phyloP scores from a whole-genome alignment of 495 filamentous ascomycete species.

The Aspergillus coremiiformis region DNA sequence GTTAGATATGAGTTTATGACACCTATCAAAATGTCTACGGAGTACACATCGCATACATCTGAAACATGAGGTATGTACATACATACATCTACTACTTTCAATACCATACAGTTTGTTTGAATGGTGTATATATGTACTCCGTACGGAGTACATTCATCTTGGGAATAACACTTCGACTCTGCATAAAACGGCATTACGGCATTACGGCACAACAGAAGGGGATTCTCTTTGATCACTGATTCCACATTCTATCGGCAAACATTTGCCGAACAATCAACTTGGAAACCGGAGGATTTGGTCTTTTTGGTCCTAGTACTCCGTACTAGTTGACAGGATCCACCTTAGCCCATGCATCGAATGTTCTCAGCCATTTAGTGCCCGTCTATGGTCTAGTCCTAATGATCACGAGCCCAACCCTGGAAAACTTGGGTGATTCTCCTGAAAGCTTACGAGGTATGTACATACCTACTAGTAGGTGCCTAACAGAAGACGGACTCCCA shows the following conservation, averaged over 20 bases:
- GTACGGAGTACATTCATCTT: no score
- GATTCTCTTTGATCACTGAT: neutral
- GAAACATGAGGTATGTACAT: no score
- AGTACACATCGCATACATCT: no score
- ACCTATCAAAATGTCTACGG: no score
- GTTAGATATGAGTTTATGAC: no score
- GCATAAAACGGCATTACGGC: constrained; percentile 20
- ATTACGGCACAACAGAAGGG: constrained; percentile 6
- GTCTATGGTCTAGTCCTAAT: no score
- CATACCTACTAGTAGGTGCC: no score
- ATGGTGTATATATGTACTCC: no score
- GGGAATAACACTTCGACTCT: no score
- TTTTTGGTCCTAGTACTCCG: neutral
- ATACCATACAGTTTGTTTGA: no score
- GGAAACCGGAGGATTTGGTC: constrained; percentile 6
- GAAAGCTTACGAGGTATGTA: no score
- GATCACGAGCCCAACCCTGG: constrained; percentile 7
- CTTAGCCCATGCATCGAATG: neutral
- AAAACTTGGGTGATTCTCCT: constrained; percentile 9
- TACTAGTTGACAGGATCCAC: neutral
- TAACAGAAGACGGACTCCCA: neutral
- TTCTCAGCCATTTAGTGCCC: neutral
- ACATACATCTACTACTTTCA: no score
- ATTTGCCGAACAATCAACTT: constrained; percentile 12
- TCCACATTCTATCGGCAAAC: constrained; percentile 10